A percentile compares a stretch with the other conserved stretches of the same genome.
Conservation (phyloP, 2,329 filamentous ascomycete genomes). For the Claviceps spartinae region DNA sequence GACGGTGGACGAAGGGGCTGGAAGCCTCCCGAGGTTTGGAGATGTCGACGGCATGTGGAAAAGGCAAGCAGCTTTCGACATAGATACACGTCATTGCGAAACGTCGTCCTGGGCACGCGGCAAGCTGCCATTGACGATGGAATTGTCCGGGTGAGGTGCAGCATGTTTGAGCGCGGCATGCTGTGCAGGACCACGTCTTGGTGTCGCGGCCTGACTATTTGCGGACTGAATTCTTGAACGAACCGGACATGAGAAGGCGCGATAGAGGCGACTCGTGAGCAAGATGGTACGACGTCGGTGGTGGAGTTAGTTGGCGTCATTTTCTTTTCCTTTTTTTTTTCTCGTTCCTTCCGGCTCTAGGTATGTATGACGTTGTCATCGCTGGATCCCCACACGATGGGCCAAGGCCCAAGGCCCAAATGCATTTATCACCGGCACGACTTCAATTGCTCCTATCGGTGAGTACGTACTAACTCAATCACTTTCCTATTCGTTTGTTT, state of each 20-base stretch:
- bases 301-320: not conserved
- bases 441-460: not conserved
- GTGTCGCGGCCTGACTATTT: not conserved
- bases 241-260: not conserved
- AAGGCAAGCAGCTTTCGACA: not conserved
- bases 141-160: constrained; percentile 10
- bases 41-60: constrained; percentile 10
- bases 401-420: too few relatives aligned
- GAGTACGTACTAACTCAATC: not conserved
- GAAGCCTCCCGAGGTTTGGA: constrained; percentile 32
- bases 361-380: not conserved
- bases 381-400: not conserved
- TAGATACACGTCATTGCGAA: constrained; percentile 5
- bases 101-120: constrained; percentile 6
- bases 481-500: too few relatives aligned
- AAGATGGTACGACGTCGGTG: not conserved
- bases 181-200: constrained; percentile 7
- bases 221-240: not conserved
- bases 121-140: constrained; percentile 6
- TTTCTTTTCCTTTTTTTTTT: not conserved
- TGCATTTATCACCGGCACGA: not conserved
- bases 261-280: not conserved
- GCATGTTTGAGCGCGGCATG: constrained; percentile 18
- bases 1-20: constrained; percentile 62
- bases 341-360: not conserved